These are phyloP conservation scores for Lentinus polychrous DNA, from an alignment of 1,284 basidiomycete genomes.

Conservation along the genomic window DNA sequence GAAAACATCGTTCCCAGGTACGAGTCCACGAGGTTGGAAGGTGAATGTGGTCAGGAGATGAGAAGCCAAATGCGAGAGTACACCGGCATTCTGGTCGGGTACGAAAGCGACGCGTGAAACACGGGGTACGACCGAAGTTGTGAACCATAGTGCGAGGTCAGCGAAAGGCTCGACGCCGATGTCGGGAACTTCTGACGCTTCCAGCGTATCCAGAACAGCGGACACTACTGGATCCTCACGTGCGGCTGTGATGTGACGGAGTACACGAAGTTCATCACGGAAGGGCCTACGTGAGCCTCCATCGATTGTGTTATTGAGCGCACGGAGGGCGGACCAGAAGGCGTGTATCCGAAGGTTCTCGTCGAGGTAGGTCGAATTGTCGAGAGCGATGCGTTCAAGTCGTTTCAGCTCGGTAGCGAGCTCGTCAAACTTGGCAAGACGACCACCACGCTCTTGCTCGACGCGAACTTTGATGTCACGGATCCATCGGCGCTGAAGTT, in stretches of 20 bases:
- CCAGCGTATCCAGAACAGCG: constrained; percentile 67
- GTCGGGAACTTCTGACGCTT: constrained; percentile 70
- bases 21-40: constrained; percentile 73
- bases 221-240: constrained; percentile 64
- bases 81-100: constrained; percentile 82
- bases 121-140: constrained; percentile 76
- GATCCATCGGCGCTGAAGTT: constrained; percentile 95
- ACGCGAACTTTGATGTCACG: constrained; percentile 94
- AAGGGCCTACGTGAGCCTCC: constrained; percentile 70
- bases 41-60: constrained; percentile 70
- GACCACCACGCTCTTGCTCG: constrained; percentile 93
- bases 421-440: constrained; percentile 91
- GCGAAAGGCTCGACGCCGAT: constrained; percentile 88
- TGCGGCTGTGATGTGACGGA: constrained; percentile 69
- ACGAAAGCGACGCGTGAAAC: constrained; percentile 87
- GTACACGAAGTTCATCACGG: constrained; percentile 82
- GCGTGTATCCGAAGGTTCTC: constrained; percentile 86
- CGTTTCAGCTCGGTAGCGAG: constrained; percentile 87
- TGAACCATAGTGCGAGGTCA: constrained; percentile 88
- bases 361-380: constrained; percentile 86
- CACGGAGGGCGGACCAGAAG: constrained; percentile 71
- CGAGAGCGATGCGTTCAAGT: constrained; percentile 85
- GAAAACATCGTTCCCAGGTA: constrained; percentile 78
- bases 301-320: constrained; percentile 48
- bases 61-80: constrained; percentile 84